Base-by-base conservation (phyloP, 805 yeast species). In the Scheffersomyces spartinae region DNA sequence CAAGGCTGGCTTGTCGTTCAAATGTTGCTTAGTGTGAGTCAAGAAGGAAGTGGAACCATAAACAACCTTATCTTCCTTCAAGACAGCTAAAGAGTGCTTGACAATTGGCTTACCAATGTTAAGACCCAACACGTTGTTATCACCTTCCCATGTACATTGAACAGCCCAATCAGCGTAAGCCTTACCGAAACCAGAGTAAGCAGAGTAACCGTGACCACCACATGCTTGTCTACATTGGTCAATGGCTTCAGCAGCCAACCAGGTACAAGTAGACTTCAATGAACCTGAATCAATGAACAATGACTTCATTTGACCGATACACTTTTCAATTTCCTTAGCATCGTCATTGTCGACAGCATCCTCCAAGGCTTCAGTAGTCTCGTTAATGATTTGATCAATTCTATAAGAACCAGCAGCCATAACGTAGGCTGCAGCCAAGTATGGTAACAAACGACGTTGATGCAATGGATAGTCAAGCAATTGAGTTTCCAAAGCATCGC, bases 61-160 rank as follows among this genome's bases (percentile, higher is more conserved):
- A n/a, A 64, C 61, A 19, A 38, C 40, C 41, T 63, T 59, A 30
- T 68, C 69, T 28, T 55, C 49, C 26, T 56, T 52, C 18, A 55
- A 35, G 4, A 51, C 39, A 5, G 43, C 40, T 26, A 56, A 45
- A 14, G 64, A 62, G 30, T 58, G 53, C 49, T 70, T 78, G 35
- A 75, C 59, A 20, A 77, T 61, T 14, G 91, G 72, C 49, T 88
- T 75, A 30, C 95, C 96, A 31, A 84, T 71, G 27, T 84, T 76
- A 52, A 83, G 72, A 2, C 85, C 80, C 36, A 86, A 64, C 22
- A 86, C 78, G 43, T 75, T 85, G 61, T 86, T 86, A 53, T 86
- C 96, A 52, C 96, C 96, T 61, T 86, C 96, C 96, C 96, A 86
- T 11, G 96, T 86, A 55, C 95, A 85, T 58, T 86, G 95, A 20